A percentile compares a stretch with the other conserved stretches of the same genome.
Conservation (phyloP, 345 rosid species). For the Syzygium jambos region DNA sequence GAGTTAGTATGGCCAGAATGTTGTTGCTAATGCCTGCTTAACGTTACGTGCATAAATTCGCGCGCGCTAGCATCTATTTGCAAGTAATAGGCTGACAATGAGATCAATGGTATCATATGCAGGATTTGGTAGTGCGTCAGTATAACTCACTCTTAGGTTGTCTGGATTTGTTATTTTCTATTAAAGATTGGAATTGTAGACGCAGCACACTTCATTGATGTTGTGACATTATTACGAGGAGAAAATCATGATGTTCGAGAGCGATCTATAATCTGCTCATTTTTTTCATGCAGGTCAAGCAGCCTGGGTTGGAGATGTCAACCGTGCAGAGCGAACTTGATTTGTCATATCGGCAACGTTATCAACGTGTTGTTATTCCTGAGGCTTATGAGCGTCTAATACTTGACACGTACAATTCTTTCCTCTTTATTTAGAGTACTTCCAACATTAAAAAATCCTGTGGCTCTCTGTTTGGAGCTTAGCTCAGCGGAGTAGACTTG, state of each 20-base stretch:
- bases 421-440: not conserved
- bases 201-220: not conserved
- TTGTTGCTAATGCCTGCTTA: not conserved
- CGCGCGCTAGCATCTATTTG: not conserved
- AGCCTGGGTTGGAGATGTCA: slow-evolving; percentile 94
- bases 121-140: not conserved
- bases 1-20: not conserved
- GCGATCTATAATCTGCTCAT: not conserved
- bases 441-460: not conserved
- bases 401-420: slow-evolving; percentile 76
- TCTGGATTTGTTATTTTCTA: not conserved
- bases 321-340: slow-evolving; percentile 95
- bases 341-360: slow-evolving; percentile 88
- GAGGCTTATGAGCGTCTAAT: slow-evolving; percentile 98
- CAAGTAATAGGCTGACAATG: not conserved
- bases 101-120: not conserved
- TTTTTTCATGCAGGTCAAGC: slow-evolving; percentile 64
- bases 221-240: not conserved
- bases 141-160: not conserved
- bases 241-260: not conserved
- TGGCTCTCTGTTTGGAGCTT: not conserved
- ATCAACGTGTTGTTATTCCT: slow-evolving; percentile 72
- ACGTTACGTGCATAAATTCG: not conserved
- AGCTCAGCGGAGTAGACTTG: not conserved
- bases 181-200: not conserved